Base-by-base conservation (phyloP, 495 filamentous ascomycete species). In the Clohesyomyces aquaticus region DNA sequence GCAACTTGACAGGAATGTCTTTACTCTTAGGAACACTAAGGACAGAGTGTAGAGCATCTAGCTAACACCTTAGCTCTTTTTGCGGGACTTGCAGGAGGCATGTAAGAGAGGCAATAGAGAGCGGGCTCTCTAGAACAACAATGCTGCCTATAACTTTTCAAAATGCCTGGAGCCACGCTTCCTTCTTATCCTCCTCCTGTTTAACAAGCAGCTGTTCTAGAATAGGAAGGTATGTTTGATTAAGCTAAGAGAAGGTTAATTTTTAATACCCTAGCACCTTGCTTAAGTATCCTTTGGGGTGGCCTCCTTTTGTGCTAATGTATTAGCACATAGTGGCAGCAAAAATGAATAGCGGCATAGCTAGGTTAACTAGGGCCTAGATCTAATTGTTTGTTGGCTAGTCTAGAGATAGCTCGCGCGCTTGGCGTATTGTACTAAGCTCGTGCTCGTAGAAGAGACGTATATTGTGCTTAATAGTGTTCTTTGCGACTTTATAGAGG, bases 311-410 rank as follows among this genome's bases (percentile, higher is more conserved):
- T 43, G 66, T 51, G 8, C 21, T 45, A 22, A 70, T 47, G 28
- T 49, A 70, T 21, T 55, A 55, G 55, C 57, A 67, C 22, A 59
- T 32, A 1, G 65, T 70, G 28, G 58, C 43, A 42, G 67, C 65
- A 41, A 70, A 70, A 47, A 70, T 70, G 43, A 70, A 70, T 25
- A 70, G 49, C 16, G 76, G 75, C 28, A 69, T 67, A 11, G 79
- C 73, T 49, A 69, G 73, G 27, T 74, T 22, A 14, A 71, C 72
- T 0, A 83, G 68, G 16, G 29, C 41, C 22, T 69, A 3, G 47
- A 78, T 69, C 12, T 28, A 28, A 18, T 68, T 11, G 26, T 70
- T 27, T 2, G 75, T 73, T 2, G 81, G 82, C 81, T 78, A 84
- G 19, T 52, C 56, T 55, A 28, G 2, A 27, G 47, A 46, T 23